Percentiles rank a stretch among this genome's conserved stretches.
These are phyloP conservation scores for Coprinopsis marcescibilis DNA, from an alignment of 768 basidiomycete genomes.

Conservation along the genomic window DNA sequence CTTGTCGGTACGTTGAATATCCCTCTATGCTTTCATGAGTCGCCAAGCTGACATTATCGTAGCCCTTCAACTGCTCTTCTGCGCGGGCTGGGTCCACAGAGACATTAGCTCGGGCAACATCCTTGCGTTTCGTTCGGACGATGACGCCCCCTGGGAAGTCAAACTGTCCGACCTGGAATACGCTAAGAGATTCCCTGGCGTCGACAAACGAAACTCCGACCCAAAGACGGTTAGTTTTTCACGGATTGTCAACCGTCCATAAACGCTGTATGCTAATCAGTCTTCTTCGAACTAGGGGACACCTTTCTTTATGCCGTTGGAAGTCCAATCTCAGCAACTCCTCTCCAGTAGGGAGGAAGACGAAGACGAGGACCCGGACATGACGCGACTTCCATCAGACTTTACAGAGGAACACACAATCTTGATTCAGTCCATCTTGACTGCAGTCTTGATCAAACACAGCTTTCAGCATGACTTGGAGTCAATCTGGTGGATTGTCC, in stretches of 20 bases:
- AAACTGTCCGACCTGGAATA: constrained; percentile 8
- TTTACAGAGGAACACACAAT: no score
- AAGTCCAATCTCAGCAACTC: constrained; percentile 1
- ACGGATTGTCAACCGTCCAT: neutral
- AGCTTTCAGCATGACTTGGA: constrained; percentile 14
- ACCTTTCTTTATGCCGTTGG: constrained; percentile 12
- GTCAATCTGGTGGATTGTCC: constrained; percentile 12
- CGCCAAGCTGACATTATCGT: neutral
- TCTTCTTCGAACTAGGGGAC: constrained; percentile 8
- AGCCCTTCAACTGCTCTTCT: constrained; percentile 12
- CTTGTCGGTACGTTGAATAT: neutral
- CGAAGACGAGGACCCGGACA: neutral
- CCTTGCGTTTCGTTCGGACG: neutral
- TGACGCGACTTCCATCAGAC: no score
- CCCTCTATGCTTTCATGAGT: neutral
- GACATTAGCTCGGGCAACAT: constrained; percentile 14
- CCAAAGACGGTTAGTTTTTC: neutral
- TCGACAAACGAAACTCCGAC: neutral
- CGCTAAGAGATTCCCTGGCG: neutral
- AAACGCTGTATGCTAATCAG: neutral
- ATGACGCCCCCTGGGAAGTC: neutral
- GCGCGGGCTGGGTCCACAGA: no score
- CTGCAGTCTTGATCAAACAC: no score
- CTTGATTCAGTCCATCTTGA: no score
- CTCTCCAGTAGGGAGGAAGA: neutral